phyloP scores from a whole-genome alignment of 805 yeast genomes.

The Candida suzukii region DNA sequence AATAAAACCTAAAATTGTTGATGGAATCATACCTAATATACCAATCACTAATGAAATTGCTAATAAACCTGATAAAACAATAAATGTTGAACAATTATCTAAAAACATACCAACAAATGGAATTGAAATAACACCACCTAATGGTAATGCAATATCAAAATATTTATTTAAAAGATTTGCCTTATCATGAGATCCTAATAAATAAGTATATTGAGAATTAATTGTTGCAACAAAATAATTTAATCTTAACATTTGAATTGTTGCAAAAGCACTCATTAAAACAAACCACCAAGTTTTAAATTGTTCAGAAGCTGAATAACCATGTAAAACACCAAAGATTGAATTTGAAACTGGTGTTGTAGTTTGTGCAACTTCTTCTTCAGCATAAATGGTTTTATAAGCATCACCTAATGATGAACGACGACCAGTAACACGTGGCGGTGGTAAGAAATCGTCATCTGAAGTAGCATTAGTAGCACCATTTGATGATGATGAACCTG shows the following conservation, averaged over 20 bases:
- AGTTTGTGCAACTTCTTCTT: slow-evolving; percentile 35
- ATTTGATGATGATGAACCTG: no score
- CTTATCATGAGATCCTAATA: slow-evolving; percentile 30
- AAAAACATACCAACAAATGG: slow-evolving; percentile 48
- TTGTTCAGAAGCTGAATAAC: slow-evolving; percentile 41
- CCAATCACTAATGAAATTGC: slow-evolving; percentile 39
- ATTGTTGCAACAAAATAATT: slow-evolving; percentile 55
- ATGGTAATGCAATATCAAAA: slow-evolving; percentile 48
- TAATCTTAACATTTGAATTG: slow-evolving; percentile 49
- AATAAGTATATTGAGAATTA: slow-evolving; percentile 44
- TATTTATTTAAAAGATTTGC: slow-evolving; percentile 38
- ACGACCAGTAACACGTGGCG: slow-evolving; percentile 22
- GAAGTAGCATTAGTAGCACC: no score
- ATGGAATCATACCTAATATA: slow-evolving; percentile 37
- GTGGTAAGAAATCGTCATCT: slow-evolving; percentile 5
- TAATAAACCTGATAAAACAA: slow-evolving; percentile 34
- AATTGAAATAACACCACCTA: slow-evolving; percentile 48
- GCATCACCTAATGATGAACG: slow-evolving; percentile 54
- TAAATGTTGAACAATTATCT: slow-evolving; percentile 40
- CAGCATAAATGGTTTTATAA: slow-evolving; percentile 43
- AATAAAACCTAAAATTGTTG: slow-evolving; percentile 33
- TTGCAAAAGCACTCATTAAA: slow-evolving; percentile 42
- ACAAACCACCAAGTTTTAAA: slow-evolving; percentile 46
- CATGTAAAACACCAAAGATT: slow-evolving; percentile 48
- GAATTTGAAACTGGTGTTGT: slow-evolving; percentile 32